These are phyloP conservation scores for Trichocladium antarcticum DNA, from an alignment of 495 filamentous ascomycete genomes.

Conservation along the genomic window DNA sequence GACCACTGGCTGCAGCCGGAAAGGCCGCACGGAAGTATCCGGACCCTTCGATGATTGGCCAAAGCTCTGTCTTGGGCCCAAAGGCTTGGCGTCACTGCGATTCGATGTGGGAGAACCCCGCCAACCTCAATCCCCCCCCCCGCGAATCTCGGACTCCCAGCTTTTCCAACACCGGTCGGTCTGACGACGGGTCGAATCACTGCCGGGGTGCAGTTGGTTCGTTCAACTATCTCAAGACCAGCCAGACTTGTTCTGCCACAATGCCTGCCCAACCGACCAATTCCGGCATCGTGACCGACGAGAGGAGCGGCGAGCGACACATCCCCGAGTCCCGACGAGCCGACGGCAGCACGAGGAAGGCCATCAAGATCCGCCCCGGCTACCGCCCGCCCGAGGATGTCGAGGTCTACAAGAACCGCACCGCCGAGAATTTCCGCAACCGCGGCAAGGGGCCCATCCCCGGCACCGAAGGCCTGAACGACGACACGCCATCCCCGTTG, in stretches of 20 bases:
- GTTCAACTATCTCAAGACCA: too few species aligned
- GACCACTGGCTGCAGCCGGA: conserved; percentile 14
- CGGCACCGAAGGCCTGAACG: conserved; percentile 59
- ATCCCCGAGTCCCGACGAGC: conserved; percentile 80
- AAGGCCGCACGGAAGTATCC: conserved; percentile 26
- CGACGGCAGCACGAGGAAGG: conserved; percentile 79
- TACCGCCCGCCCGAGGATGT: conserved; percentile 95
- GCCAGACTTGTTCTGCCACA: background rate
- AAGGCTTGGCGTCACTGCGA: conserved; percentile 5
- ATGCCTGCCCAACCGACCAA: conserved; percentile 43
- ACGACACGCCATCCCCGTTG: conserved; percentile 36
- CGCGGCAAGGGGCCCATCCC: conserved; percentile 64
- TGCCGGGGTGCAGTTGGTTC: too few species aligned
- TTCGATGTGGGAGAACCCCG: background rate
- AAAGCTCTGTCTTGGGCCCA: conserved; percentile 21
- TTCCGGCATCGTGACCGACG: conserved; percentile 66
- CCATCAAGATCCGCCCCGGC: conserved; percentile 85
- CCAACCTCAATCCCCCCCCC: background rate
- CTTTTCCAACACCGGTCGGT: background rate
- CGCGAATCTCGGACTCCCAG: background rate
- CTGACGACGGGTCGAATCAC: too few species aligned
- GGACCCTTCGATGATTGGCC: conserved; percentile 28
- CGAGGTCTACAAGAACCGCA: conserved; percentile 88
- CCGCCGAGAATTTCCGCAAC: conserved; percentile 75
- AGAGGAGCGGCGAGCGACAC: conserved; percentile 62